Percentiles rank a stretch among this genome's conserved stretches.
These are phyloP conservation scores for Oryza australiensis DNA, from an alignment of 176 grass and related monocot genomes.

Conservation along the genomic window DNA sequence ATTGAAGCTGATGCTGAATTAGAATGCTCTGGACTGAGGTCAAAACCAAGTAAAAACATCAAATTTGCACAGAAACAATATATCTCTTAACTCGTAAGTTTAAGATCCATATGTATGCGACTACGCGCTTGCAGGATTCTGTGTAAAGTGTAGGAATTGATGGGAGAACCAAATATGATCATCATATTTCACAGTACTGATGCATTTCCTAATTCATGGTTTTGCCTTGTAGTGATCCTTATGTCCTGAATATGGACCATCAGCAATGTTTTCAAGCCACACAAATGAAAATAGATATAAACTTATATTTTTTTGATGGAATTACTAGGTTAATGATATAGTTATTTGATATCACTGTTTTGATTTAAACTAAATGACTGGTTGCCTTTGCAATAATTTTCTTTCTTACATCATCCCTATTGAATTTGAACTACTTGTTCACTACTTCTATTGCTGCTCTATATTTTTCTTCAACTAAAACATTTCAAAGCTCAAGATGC, in stretches of 20 bases:
- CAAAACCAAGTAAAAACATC: background rate
- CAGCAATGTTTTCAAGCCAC: background rate
- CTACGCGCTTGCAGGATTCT: background rate
- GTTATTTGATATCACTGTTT: conserved; percentile 11
- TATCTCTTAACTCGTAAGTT: conserved; percentile 4
- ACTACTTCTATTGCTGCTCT: conserved; percentile 17
- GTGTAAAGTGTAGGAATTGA: background rate
- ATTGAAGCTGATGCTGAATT: background rate
- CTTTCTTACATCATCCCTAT: background rate
- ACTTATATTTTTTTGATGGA: background rate
- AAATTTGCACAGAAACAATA: background rate
- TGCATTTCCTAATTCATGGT: background rate
- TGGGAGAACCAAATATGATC: background rate
- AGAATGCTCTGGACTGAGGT: background rate
- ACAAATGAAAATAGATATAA: background rate
- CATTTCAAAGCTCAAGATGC: background rate
- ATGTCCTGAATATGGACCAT: background rate
- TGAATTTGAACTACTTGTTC: background rate
- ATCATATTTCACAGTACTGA: background rate
- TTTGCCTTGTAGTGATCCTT: background rate
- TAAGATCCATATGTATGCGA: background rate
- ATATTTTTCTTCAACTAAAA: conserved; percentile 2
- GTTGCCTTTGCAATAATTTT: background rate
- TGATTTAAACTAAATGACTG: background rate
- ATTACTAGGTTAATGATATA: background rate